Base-by-base conservation (phyloP, 352 stramenopile species). In the Phytopythium ostracodes region DNA sequence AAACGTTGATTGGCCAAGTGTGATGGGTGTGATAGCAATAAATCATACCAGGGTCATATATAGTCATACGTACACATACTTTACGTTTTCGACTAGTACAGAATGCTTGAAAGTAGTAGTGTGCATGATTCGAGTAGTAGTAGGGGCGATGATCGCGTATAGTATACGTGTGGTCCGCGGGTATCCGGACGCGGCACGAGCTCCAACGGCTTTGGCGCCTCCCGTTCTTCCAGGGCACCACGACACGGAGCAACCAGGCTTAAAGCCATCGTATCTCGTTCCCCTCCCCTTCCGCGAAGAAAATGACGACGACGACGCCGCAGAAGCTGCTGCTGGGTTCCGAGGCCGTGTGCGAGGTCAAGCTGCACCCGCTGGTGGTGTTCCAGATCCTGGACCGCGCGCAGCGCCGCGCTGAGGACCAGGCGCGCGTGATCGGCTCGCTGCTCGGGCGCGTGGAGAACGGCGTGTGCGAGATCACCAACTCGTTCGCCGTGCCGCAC, bases 351-450 rank as follows among this genome's bases (percentile, higher is more conserved):
- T 83, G 76, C 55, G 76, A 92, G 59, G 81, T 91, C 52, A 89
- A 96, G 63, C 68, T 97, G 59, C 97, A 99, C 84, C 96, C 97
- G 31, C 77, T 99, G 63, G 96, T 99, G 46, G 81, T 99, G 53
- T 93, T 99, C 57, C 96, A 97, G 73, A 95, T 98, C 66, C 79
- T 99, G 63, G 97, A 99, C 82, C 96, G 98, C 75, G 92, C 97
- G 67, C 84, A 98, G 47, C 89, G 97, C 58, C 87, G 97, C 69
- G 86, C 92, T 27, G 93, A 98, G 72, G 92, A 84, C 35, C 88
- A 98, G 73, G 79, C 89, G 51, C 91, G 96, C 63, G 96, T 99
- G 10, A 99, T 99, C 80, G 97, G 97, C 62, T 99, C 96, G 66
- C 81, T 99, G 36, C 73, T 99, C 22, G 97, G 97, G 31, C 88